phyloP scores from a whole-genome alignment of 139 green algal species.

The Limnomonas spitsbergensis region DNA sequence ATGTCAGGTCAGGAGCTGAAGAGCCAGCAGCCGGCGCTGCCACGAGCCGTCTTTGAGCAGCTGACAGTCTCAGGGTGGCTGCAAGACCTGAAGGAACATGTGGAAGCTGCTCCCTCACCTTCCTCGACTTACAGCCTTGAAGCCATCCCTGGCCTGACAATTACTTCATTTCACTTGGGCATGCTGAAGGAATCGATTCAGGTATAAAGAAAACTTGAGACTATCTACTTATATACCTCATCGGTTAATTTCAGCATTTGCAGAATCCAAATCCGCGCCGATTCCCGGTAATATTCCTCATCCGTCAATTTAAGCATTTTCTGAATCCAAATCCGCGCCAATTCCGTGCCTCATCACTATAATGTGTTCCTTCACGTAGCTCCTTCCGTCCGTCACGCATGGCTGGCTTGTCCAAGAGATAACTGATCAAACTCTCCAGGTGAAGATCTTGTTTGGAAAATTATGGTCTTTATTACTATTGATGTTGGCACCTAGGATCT shows the following conservation, averaged over 20 bases:
- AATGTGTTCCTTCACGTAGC: background rate
- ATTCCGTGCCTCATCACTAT: background rate
- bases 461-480: background rate
- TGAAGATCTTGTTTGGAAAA: background rate
- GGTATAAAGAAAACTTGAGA: conserved; percentile 16
- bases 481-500: no score
- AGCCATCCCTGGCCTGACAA: conserved; percentile 36
- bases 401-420: conserved; percentile 52
- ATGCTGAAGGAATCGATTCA: conserved; percentile 28
- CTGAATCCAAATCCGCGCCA: no score
- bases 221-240: no score
- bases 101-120: no score
- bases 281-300: no score
- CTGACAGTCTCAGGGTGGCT: background rate
- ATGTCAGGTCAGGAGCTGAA: conserved; percentile 1
- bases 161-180: conserved; percentile 52
- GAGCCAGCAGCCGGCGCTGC: background rate
- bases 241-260: no score
- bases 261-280: no score
- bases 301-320: no score
- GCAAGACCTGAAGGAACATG: background rate
- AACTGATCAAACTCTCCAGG: conserved; percentile 17
- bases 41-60: background rate
- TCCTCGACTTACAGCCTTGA: no score
- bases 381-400: conserved; percentile 27